Base-by-base conservation (phyloP, 2,329 filamentous ascomycete genomes). In the Lachnellula subtilissima region DNA sequence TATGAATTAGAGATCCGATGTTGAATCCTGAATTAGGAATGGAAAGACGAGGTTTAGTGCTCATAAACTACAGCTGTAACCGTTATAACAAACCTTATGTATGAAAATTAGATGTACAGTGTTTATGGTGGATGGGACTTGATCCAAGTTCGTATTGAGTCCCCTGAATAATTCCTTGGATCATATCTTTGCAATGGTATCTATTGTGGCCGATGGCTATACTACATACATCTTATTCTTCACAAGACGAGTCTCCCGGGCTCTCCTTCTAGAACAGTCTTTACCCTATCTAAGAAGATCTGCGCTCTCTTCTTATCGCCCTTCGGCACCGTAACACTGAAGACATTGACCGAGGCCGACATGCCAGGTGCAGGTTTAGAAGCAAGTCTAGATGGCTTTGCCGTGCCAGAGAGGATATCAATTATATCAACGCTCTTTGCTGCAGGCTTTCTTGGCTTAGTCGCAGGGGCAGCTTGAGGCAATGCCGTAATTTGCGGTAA, bases 201-300 rank as follows among this genome's bases (percentile, higher is more conserved):
- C 53, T 59, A 56, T 59, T 60, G 50, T 49, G 37, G 45, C 53
- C 46, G 37, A 42, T 52, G 48, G 40, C 53, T 63, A 63, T 59
- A 54, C 36, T 58, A 57, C 48, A 59, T 35, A 52, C 25, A 50
- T 28, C 25, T 45, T 5, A 39, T 43, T 3, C 14, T 53, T 78
- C 72, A 86, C 70, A 86, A 67, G 48, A 95, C 83, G 67, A 96
- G 74, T 66, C 86, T 80, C 36, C 86, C 89, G 14, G 91, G 90
- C 73, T 94, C 88, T 62, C 83, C 79, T 74, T 95, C 90, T 64
- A 99, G 73, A 25, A 93, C 85, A 47, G 80, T 75, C 83, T 96
- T 97, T 69, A 97, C 82, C 65, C 90, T 84, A 74, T 93, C 87
- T 61, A 99, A 73, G 75, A 97, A 99, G 11, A 86, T 79, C 67